phyloP scores from a whole-genome alignment of 2,329 filamentous ascomycete genomes.

The Rutstroemia sp. region DNA sequence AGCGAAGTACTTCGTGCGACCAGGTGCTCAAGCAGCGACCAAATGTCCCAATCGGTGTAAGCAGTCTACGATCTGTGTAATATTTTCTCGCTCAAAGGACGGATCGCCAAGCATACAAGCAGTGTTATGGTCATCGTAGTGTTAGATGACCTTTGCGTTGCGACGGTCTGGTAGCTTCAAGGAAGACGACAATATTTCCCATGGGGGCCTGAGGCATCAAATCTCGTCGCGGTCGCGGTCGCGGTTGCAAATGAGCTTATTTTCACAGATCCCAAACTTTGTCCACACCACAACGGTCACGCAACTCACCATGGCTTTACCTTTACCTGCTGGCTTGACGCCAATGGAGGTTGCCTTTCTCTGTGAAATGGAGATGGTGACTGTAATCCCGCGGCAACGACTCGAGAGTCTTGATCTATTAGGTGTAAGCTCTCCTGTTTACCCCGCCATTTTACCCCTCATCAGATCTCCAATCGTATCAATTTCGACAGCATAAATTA shows the following conservation, averaged over 20 bases:
- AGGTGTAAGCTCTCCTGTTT: conserved; percentile 52
- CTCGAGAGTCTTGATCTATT: conserved; percentile 81
- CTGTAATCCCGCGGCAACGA: conserved; percentile 82
- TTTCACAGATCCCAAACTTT: neutral
- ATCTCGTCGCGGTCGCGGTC: neutral
- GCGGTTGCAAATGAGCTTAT: neutral
- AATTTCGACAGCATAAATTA: conserved; percentile 2
- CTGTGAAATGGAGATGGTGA: conserved; percentile 96
- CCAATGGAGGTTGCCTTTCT: conserved; percentile 88
- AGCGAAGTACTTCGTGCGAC: too few species aligned
- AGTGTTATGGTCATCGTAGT: too few species aligned
- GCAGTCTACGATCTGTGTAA: too few species aligned
- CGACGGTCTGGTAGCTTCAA: too few species aligned
- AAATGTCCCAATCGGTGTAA: too few species aligned
- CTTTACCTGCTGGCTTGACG: conserved; percentile 48
- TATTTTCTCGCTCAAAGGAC: too few species aligned
- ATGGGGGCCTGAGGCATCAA: too few species aligned
- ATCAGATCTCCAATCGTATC: too few species aligned
- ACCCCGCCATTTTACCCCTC: conserved; percentile 10
- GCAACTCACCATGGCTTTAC: conserved; percentile 26
- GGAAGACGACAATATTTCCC: too few species aligned
- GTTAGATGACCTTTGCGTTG: too few species aligned
- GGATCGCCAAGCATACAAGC: too few species aligned
- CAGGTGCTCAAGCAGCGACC: too few species aligned
- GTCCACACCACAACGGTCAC: neutral